Percentiles rank a stretch among this genome's conserved stretches.
phyloP scores from a whole-genome alignment of 352 stramenopile genomes.

The Blastocystis sp. region DNA sequence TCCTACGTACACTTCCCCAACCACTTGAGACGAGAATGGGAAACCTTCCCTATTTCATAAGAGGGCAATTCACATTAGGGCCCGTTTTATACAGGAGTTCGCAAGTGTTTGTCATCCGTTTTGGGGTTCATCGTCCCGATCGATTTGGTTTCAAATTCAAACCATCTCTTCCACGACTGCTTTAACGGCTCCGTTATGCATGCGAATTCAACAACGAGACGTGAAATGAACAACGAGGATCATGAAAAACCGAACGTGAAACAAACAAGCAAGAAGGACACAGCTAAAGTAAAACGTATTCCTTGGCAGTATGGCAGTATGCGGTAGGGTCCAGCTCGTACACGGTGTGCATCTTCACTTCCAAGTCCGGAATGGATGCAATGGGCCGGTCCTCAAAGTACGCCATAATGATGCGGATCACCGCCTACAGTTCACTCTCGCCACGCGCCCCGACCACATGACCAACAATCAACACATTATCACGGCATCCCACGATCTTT shows the following conservation, averaged over 20 bases:
- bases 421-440: slow-evolving; percentile 21
- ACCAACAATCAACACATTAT: slow-evolving; percentile 73
- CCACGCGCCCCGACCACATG: slow-evolving; percentile 36
- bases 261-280: not conserved
- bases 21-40: not conserved
- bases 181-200: not conserved
- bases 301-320: slow-evolving; percentile 57
- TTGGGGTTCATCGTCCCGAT: not conserved
- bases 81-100: not conserved
- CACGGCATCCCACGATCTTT: slow-evolving; percentile 80
- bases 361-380: slow-evolving; percentile 60
- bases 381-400: slow-evolving; percentile 64
- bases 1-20: too few species aligned
- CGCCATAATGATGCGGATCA: slow-evolving; percentile 63
- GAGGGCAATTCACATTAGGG: not conserved
- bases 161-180: not conserved
- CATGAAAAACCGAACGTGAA: not conserved
- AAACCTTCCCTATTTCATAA: not conserved
- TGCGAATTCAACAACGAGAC: not conserved
- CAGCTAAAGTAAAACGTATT: slow-evolving; percentile 1
- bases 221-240: not conserved
- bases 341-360: slow-evolving; percentile 66
- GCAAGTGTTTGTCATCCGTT: not conserved
- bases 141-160: slow-evolving; percentile 40
- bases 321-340: slow-evolving; percentile 66